Base-by-base conservation (phyloP, 192 early-diverging fungal genomes). In the Coemansia sp. region DNA sequence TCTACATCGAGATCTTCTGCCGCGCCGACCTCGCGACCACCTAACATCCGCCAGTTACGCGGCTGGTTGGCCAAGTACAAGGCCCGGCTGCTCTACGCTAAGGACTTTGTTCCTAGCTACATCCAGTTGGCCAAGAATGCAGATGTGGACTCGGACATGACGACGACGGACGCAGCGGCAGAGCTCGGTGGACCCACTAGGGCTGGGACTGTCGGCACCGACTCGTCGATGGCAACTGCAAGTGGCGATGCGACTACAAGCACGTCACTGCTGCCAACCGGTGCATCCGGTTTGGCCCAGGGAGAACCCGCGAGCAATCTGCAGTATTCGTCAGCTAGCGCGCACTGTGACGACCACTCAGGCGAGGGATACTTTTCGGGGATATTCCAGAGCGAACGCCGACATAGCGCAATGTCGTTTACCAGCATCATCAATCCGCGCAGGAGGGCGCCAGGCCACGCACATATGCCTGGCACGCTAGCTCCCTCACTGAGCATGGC, bases 391-490 rank as follows among this genome's bases (percentile, higher is more conserved):
- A 64, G 36, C 49, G 15, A 27, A 31, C 11, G 12, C 53, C 29
- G 53, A 7, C 46, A 31, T 6, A 69, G 38, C 55, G 22, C 15
- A 20, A 33, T 39, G 62, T 74, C 81, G 40, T 83, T 83, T 27
- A 75, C 73, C 33, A 83, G 70, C 68, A 83, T 83, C 43, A 78
- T 83, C 43, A 75, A 70, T 22, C 75, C 80, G 27, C 69, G 73
- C 9, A 64, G 53, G 53, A n/a, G 11, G 53, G 53, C 50, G 13
- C 49, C 39, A 40, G 33, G 41, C 10, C 52, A 20, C 34, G 16
- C 44, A 43, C 49, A 34, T 40, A 77, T 77, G 75, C 72, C 80
- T 10, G 80, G 80, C 22, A 39, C 69, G 1, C 38, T 81, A 49
- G 55, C 55, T n/a, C 75, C 68, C 2, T 71, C 80, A 39, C 62